Evolutionary conservation across 139 green algal species (phyloP), one percentile per base, ranked within the genome.

Genomic region (Pseudopediastrum boryanum): DNA sequence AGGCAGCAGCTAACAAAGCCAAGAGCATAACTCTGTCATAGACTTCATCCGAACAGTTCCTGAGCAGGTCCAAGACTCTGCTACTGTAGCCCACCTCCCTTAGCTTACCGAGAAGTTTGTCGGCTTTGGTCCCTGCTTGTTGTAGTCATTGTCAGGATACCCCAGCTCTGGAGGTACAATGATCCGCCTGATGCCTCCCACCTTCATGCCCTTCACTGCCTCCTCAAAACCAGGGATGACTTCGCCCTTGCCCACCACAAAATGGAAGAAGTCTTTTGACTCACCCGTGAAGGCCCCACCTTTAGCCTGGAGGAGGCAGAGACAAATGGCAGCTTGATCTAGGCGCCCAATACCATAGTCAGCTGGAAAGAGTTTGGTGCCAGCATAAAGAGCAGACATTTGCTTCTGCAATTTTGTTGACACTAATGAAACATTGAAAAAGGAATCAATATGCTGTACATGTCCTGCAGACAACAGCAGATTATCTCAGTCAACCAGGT

Each of bases 171-270:
- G 81, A 25, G 93, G 93, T 31, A 97, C 93, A 39, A 97, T 87
- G 52, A 98, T 87, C 36, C 94, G 83, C 6, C 92, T 81, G 27
- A 97, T 87, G 38, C 90, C 90, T 31, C 93, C 92, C 21, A 90
- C 88, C 81, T 91, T 91, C 91, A 98, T 98, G 39, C 81, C 79
- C 0, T 75, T 72, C 3, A 98, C 86, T 0, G 92, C 95, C 88
- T 98, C 93, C 65, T 98, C 92, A 77, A 97, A 94, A 0, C 85
- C 93, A 0, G 93, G 90, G 52, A 97, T 96, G 27, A 94, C 86
- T 71, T 85, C 42, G 64, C 72, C 62, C 5, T 86, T 52, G 8
- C 93, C 93, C 51, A 97, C 68, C 63, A 62, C 84, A 74, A 97
- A 94, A 2, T 83, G 58, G 36, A 81, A 69, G 44, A 85, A 90